Base-by-base conservation (phyloP, 2,329 filamentous ascomycete genomes). In the Hypoxylon sp. region DNA sequence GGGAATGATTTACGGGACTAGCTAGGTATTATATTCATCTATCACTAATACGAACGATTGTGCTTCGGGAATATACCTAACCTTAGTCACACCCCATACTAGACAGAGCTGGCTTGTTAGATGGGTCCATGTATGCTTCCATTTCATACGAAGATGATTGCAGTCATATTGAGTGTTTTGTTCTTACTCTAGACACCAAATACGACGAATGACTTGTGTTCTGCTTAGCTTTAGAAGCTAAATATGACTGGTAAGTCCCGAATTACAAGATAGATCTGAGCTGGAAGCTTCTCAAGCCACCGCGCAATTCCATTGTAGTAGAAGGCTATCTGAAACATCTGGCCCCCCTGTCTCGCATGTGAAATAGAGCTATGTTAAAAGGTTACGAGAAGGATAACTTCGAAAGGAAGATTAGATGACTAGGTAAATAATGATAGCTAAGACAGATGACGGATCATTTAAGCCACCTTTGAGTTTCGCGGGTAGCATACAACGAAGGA, bases 261-360 rank as follows among this genome's bases (percentile, higher is more conserved):
- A 53, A 59, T 11, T 58, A 10, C 37, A 19, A 26, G n/a, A 37
- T 31, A 24, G 9, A 37, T 11, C 44, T 24, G 33, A 46, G 17
- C 50, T 60, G 35, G 63, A 65, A 65, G 44, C 17, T 60, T 60
- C 63, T 51, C 11, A 51, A 60, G 11, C 9, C 46, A 24, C 48
- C 37, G 17, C 17, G 19, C 37, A 5, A 29, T 29, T 31, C 14
- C 19, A 48, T 47, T 54, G 22, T 61, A n/a, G 10, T 17, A 5
- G 26, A 19, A 26, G 29, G 22, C 22, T 19, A 31, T 50, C 39
- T 44, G 29, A 46, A 57, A 9, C 37, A 5, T 39, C 24, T 6
- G 13, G n/a, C 5, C 10, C 13, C 13, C 56, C 3, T 39, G 55
- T 64, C 48, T 67, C 19, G 10, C 9, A 8, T 54, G 24, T 13